Base-by-base conservation (phyloP, 1,284 basidiomycete genomes). In the Xerocomus nothofagi region DNA sequence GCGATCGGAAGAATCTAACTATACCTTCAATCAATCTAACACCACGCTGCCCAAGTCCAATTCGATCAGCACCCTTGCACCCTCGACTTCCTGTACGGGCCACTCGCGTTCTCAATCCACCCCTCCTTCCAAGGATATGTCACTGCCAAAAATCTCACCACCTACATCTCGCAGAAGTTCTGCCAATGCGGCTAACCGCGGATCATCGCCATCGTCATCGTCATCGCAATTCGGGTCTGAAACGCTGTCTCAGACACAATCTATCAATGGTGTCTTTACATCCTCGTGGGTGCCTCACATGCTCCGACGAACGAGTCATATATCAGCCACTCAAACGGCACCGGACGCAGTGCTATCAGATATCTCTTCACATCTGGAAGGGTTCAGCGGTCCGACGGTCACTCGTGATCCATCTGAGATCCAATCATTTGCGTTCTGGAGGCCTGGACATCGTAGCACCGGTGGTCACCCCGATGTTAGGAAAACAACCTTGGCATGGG, bases 11-110 rank as follows among this genome's bases (percentile, higher is more conserved):
- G 60, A 60, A 48, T 62, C 61, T 7, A 57, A 34, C 34, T 53
- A 48, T 30, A 61, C 53, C 14, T 51, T 60, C 39, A 51, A 44
- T 37, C 61, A 47, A 18, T 70, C 66, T 0, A 50, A 47, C 24
- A 27, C 41, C 31, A 68, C 66, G 14, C 47, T 68, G 14, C 62
- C 53, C 43, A 62, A 58, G 29, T 62, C 51, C 43, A 60, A 53
- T 46, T 69, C 64, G 2, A 57, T 56, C 31, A 62, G 58, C 21
- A 69, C 64, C 2, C 56, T 69, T 21, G 49, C 63, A 15, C 56
- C 56, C 2, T 60, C 65, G 11, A 56, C 52, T 31, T 65, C 63
- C 17, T 63, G 50, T 26, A 67, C 57, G 1, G 65, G 58, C 8
- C 56, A 51, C 9, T 64, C 62, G 26, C 58, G 52, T 44, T 60